phyloP scores from a whole-genome alignment of 257 asterid genomes.

The Solanum rostratum region DNA sequence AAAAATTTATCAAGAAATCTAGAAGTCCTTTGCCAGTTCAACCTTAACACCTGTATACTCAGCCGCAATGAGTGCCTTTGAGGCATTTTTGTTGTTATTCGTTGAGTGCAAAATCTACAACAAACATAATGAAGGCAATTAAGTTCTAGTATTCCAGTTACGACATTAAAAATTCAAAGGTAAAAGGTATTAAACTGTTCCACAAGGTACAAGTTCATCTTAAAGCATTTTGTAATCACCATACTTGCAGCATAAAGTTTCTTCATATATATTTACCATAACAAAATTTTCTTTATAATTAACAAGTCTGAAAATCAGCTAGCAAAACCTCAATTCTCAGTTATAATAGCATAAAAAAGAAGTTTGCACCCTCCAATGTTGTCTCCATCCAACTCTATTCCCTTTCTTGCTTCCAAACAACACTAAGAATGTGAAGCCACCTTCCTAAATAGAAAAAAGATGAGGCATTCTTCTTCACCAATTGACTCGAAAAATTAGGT shows the following conservation, averaged over 20 bases:
- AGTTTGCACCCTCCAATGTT: not conserved
- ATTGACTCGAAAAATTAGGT: no score
- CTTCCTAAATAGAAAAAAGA: not conserved
- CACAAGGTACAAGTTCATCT: not conserved
- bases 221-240: not conserved
- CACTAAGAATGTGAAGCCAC: no score
- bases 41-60: slow-evolving; percentile 52
- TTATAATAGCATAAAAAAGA: not conserved
- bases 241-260: not conserved
- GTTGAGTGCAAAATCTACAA: slow-evolving; percentile 40
- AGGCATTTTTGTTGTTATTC: slow-evolving; percentile 40
- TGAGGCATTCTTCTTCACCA: no score
- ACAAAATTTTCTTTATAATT: not conserved
- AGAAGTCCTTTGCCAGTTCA: slow-evolving; percentile 39
- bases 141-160: not conserved
- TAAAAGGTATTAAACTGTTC: no score
- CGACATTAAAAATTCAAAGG: no score
- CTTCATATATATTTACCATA: not conserved
- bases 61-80: slow-evolving; percentile 50
- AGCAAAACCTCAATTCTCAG: not conserved
- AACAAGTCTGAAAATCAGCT: not conserved
- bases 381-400: not conserved
- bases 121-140: not conserved
- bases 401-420: not conserved
- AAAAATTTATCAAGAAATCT: slow-evolving; percentile 4